Evolutionary conservation across 495 filamentous ascomycete genomes (phyloP).

Genomic region (Talaromyces thailandensis): DNA sequence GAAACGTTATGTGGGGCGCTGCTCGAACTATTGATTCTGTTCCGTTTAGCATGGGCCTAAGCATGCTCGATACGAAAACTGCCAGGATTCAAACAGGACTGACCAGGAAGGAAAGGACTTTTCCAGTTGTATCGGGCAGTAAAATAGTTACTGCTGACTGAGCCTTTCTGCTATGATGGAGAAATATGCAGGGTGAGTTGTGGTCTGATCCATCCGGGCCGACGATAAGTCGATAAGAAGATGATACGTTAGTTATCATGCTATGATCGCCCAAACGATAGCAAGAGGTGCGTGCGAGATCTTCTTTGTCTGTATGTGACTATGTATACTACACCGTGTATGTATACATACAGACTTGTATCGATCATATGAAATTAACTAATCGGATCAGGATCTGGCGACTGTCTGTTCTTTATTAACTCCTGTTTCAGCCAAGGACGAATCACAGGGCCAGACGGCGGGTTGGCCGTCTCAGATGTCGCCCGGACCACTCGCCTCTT

Average conservation of each 20-base stretch:
- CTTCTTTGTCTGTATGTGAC: not conserved
- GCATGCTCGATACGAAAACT: not conserved
- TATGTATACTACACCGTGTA: not conserved
- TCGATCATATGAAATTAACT: not conserved
- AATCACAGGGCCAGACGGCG: not conserved
- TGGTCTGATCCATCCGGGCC: not conserved
- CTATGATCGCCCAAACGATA: not conserved
- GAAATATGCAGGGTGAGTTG: not conserved
- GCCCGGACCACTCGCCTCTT: not conserved
- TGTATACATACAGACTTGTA: not conserved
- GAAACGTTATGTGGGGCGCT: not conserved
- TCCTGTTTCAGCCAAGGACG: slow-evolving; percentile 3
- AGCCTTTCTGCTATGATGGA: not conserved
- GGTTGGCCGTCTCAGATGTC: slow-evolving; percentile 1
- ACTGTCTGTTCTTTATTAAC: not conserved
- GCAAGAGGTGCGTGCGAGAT: not conserved
- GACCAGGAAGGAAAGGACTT: not conserved
- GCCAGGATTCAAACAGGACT: not conserved
- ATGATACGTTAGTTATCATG: not conserved
- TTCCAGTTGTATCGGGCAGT: not conserved
- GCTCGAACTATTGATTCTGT: not conserved
- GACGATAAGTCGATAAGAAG: not conserved
- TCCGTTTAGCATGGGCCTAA: not conserved
- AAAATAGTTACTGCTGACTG: not conserved
- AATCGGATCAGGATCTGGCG: not conserved